phyloP scores from a whole-genome alignment of 2,329 filamentous ascomycete species.

The Diaporthe vexans region DNA sequence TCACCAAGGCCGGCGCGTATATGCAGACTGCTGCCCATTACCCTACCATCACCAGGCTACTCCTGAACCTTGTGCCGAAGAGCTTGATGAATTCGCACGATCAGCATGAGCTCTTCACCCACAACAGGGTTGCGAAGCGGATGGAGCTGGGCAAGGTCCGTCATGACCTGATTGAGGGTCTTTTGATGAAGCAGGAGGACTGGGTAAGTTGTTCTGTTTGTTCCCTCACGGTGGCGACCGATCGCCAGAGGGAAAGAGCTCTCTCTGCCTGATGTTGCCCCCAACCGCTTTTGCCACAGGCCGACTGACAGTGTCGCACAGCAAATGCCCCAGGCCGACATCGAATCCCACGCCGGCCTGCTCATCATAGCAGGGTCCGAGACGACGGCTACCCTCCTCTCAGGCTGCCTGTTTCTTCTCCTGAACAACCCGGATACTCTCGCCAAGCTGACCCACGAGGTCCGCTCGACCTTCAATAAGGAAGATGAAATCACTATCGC shows the following conservation, averaged over 20 bases:
- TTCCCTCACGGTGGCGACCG: neutral
- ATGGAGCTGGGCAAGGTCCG: constrained; percentile 35
- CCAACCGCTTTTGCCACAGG: neutral
- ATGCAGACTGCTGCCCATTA: constrained; percentile 5
- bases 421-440: constrained; percentile 45
- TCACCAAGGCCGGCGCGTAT: constrained; percentile 21
- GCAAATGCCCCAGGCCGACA: neutral
- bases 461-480: constrained; percentile 50
- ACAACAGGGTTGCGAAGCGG: constrained; percentile 36
- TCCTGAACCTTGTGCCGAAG: constrained; percentile 17
- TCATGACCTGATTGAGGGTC: constrained; percentile 36
- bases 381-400: constrained; percentile 41
- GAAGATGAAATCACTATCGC: constrained; percentile 52
- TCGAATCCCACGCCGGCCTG: constrained; percentile 17
- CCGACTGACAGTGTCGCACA: neutral
- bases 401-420: constrained; percentile 40
- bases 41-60: constrained; percentile 6
- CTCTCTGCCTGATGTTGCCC: neutral
- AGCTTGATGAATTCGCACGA: constrained; percentile 1
- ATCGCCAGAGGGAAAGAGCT: neutral
- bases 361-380: constrained; percentile 40
- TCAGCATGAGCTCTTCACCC: constrained; percentile 29
- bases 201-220: constrained; percentile 3
- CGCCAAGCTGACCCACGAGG: constrained; percentile 50
- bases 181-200: constrained; percentile 33